Percentiles rank a stretch among this genome's conserved stretches.
phyloP scores from a whole-genome alignment of 73 alveolate genomes.

The Symbiodinium pilosum region DNA sequence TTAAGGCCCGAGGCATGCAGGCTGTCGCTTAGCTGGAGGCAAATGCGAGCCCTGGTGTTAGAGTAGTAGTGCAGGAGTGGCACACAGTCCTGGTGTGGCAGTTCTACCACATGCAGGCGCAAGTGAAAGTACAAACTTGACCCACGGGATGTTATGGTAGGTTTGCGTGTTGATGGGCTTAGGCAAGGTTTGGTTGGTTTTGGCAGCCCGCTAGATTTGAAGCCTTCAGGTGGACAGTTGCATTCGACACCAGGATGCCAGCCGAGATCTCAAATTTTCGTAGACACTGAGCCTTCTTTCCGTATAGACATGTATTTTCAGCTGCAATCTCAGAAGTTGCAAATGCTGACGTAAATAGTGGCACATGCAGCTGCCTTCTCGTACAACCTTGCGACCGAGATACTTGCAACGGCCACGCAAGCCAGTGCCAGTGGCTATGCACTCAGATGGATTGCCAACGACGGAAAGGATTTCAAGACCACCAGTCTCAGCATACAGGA shows the following conservation, averaged over 20 bases:
- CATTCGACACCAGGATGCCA: slow-evolving; percentile 49
- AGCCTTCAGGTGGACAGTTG: slow-evolving; percentile 67
- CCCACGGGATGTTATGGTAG: too few species aligned
- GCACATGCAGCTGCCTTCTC: too few species aligned
- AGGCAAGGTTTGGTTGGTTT: not conserved
- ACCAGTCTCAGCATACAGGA: not conserved
- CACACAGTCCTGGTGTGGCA: slow-evolving; percentile 91
- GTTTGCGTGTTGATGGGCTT: too few species aligned
- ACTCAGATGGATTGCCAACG: not conserved
- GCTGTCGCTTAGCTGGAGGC: too few species aligned
- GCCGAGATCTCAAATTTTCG: not conserved
- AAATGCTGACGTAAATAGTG: too few species aligned
- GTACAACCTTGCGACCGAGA: not conserved
- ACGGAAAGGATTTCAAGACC: too few species aligned
- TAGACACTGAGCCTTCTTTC: too few species aligned
- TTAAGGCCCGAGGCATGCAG: too few species aligned
- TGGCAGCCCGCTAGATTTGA: not conserved
- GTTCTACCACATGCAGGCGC: slow-evolving; percentile 91
- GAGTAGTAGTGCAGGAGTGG: slow-evolving; percentile 61
- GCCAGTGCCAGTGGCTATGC: slow-evolving; percentile 1
- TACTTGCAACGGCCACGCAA: not conserved
- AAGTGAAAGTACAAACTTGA: too few species aligned
- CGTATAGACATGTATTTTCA: too few species aligned
- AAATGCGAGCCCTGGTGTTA: too few species aligned
- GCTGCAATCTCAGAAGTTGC: too few species aligned